Conservation (phyloP, 371 early-diverging fungal genomes). For the Syncephalastrum racemosum region DNA sequence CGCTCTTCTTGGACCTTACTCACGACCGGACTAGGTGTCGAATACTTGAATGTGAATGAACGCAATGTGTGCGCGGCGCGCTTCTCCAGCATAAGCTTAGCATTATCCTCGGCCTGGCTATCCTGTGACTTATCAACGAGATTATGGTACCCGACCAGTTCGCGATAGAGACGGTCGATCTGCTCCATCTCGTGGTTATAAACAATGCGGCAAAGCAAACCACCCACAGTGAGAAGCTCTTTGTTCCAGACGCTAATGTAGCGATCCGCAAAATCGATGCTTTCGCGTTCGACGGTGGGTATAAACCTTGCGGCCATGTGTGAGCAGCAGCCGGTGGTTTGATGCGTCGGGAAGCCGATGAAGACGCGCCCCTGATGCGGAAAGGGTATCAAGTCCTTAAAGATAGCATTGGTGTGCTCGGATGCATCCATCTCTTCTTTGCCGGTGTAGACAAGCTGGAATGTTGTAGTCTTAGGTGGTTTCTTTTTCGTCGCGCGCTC, state of each 20-base stretch:
- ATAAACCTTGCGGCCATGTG: conserved; percentile 87
- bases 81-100: conserved; percentile 57
- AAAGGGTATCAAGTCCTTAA: conserved; percentile 71
- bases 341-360: conserved; percentile 91
- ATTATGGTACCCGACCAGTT: conserved; percentile 39
- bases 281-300: conserved; percentile 90
- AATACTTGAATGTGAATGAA: conserved; percentile 67
- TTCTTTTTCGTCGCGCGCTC: conserved; percentile 89
- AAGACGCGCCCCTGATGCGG: conserved; percentile 84
- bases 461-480: conserved; percentile 74
- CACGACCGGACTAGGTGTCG: conserved; percentile 75
- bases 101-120: conserved; percentile 18
- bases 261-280: conserved; percentile 89
- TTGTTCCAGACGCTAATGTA: conserved; percentile 82
- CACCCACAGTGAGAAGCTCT: conserved; percentile 76
- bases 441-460: conserved; percentile 73
- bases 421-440: conserved; percentile 80
- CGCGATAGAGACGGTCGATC: conserved; percentile 54
- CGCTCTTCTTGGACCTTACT: conserved; percentile 55
- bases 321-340: conserved; percentile 86
- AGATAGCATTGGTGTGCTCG: conserved; percentile 52
- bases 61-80: conserved; percentile 71
- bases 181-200: conserved; percentile 78
- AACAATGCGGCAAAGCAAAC: conserved; percentile 71
- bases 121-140: conserved; percentile 33